A percentile compares a stretch with the other conserved stretches of the same genome.
Conservation (phyloP, 2,329 filamentous ascomycete genomes). For the Grosmannia penicillata region DNA sequence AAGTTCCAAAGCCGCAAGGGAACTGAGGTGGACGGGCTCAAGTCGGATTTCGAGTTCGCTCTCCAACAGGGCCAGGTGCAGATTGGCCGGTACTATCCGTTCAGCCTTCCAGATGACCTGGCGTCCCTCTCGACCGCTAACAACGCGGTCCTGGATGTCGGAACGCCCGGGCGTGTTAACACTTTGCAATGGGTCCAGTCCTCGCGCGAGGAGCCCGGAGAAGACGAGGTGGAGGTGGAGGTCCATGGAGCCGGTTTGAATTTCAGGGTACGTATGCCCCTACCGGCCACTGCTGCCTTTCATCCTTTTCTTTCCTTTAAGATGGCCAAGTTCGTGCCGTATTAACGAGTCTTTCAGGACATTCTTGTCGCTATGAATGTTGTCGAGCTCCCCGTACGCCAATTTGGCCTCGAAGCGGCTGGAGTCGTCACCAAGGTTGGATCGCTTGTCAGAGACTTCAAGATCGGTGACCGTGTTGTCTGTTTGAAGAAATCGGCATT, state of each 20-base stretch:
- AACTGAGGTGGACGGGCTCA: too few species aligned
- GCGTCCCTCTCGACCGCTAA: too few species aligned
- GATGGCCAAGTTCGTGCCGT: too few species aligned
- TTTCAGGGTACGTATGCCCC: background rate
- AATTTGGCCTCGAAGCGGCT: slow-evolving; percentile 13
- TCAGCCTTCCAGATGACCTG: too few species aligned
- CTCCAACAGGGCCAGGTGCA: too few species aligned
- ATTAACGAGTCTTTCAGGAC: slow-evolving; percentile 20
- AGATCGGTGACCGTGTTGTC: slow-evolving; percentile 18
- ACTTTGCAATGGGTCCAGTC: slow-evolving; percentile 14
- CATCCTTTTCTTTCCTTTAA: background rate
- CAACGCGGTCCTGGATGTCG: too few species aligned
- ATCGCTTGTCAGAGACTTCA: slow-evolving; percentile 9
- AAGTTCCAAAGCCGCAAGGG: too few species aligned
- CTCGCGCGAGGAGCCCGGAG: slow-evolving; percentile 1
- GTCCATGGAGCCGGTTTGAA: slow-evolving; percentile 16
- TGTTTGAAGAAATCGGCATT: too few species aligned
- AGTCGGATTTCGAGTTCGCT: too few species aligned
- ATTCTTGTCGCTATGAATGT: slow-evolving; percentile 15
- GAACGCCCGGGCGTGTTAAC: slow-evolving; percentile 12
- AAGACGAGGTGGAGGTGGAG: slow-evolving; percentile 13
- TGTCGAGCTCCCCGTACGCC: slow-evolving; percentile 3
- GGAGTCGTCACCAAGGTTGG: slow-evolving; percentile 6
- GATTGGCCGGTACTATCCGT: too few species aligned
- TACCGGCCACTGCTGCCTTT: background rate